Percentiles rank a stretch among this genome's conserved stretches.
Conservation (phyloP, 306 rosid species). For the Cucurbita argyrosperma region DNA sequence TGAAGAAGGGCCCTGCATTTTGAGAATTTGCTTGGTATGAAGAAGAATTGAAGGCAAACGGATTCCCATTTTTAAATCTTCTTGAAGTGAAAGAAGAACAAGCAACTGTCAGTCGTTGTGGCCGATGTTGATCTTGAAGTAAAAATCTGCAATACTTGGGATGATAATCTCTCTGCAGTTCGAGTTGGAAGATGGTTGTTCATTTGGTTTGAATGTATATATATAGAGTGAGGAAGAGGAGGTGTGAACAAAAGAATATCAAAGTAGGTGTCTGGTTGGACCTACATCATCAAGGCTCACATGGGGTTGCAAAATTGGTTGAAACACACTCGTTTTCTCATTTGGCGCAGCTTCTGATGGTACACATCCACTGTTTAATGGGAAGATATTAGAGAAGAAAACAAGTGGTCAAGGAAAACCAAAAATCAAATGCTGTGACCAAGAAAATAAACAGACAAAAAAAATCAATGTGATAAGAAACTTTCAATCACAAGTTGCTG, state of each 20-base stretch:
- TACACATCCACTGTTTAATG: background rate
- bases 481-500: slow-evolving; percentile 2
- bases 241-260: background rate
- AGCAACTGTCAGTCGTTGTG: background rate
- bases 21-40: slow-evolving; percentile 1
- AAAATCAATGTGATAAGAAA: background rate
- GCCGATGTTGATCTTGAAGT: background rate
- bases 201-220: background rate
- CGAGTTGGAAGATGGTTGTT: slow-evolving; percentile 7
- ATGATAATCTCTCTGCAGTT: slow-evolving; percentile 4
- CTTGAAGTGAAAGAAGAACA: background rate
- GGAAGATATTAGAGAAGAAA: background rate
- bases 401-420: background rate
- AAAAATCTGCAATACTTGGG: background rate
- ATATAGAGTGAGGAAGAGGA: background rate
- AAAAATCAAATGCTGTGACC: background rate
- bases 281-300: slow-evolving; percentile 2
- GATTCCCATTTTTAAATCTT: background rate
- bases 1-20: background rate
- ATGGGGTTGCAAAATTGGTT: slow-evolving; percentile 3
- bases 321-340: slow-evolving; percentile 3
- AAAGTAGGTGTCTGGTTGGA: background rate
- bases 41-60: slow-evolving; percentile 5
- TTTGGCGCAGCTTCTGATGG: background rate
- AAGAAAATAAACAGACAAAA: background rate